Percentiles rank a stretch among this genome's conserved stretches.
phyloP scores from a whole-genome alignment of 1,284 basidiomycete species.

The Leccinum pallidistipes region DNA sequence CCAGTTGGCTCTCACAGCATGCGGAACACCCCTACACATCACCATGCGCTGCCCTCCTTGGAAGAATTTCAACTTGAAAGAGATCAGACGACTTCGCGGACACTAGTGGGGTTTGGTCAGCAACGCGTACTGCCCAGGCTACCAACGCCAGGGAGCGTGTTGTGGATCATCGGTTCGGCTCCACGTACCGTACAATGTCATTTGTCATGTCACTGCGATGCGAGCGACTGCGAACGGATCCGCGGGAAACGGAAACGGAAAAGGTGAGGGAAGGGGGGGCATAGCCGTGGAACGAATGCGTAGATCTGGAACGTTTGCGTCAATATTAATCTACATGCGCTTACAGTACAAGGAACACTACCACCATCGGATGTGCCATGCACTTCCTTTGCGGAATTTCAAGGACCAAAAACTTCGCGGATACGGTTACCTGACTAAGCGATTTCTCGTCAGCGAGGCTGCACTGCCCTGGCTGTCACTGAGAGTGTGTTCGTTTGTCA shows the following conservation, averaged over 20 bases:
- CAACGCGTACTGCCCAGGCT: neutral
- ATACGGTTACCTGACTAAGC: neutral
- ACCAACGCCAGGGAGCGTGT: neutral
- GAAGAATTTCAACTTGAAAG: neutral
- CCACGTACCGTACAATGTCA: neutral
- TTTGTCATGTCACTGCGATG: neutral
- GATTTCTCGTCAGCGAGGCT: neutral
- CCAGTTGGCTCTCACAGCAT: neutral
- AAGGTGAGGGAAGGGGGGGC: neutral
- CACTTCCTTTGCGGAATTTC: neutral
- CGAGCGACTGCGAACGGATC: neutral
- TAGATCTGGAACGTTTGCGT: neutral
- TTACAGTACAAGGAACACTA: neutral
- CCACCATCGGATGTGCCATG: neutral
- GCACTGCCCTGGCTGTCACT: neutral
- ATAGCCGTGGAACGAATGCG: neutral
- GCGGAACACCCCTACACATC: neutral
- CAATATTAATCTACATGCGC: neutral
- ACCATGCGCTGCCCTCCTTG: neutral
- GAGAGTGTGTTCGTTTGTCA: neutral
- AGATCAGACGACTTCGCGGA: neutral
- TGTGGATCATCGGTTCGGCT: neutral
- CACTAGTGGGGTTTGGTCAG: neutral
- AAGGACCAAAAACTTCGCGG: neutral
- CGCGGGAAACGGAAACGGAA: neutral